A percentile compares a stretch with the other conserved stretches of the same genome.
Evolutionary conservation across 352 stramenopile species (phyloP).

Genomic region (Globisporangium ultimum): DNA sequence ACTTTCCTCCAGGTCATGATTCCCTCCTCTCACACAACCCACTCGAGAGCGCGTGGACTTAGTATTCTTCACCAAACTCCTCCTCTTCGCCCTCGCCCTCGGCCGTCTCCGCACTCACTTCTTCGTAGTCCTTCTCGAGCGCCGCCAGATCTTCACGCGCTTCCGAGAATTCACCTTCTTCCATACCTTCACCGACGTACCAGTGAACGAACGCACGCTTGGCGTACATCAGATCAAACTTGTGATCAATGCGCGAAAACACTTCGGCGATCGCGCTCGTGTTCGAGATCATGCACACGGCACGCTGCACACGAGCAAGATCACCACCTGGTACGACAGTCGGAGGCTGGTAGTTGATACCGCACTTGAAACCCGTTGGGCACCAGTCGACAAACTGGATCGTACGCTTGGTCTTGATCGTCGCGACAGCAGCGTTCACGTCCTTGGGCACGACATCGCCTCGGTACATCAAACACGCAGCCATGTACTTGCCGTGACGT

Average conservation of each 20-base stretch:
- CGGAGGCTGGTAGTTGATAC: constrained; percentile 98
- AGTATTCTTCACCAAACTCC: constrained; percentile 89
- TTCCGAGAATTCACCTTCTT: constrained; percentile 99
- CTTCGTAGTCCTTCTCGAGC: constrained; percentile 99
- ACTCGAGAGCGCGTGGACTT: constrained; percentile 12
- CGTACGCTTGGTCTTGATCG: constrained; percentile 99
- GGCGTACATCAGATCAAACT: constrained; percentile 99
- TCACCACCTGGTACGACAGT: constrained; percentile 96
- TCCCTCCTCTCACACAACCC: no score
- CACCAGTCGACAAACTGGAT: constrained; percentile 99
- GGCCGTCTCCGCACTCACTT: constrained; percentile 97
- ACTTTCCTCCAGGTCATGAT: no score
- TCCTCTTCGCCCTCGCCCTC: constrained; percentile 95
- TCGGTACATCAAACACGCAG: constrained; percentile 98
- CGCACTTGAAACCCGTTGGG: constrained; percentile 98
- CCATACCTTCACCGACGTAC: constrained; percentile 99
- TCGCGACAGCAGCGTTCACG: constrained; percentile 96
- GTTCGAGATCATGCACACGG: constrained; percentile 99
- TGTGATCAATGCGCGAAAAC: constrained; percentile 98
- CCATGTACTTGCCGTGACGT: constrained; percentile 99
- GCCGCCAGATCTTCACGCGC: constrained; percentile 97
- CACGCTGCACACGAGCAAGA: constrained; percentile 96
- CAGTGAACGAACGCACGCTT: constrained; percentile 99
- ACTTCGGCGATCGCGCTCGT: constrained; percentile 98
- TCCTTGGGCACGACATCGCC: constrained; percentile 94